Evolutionary conservation across 1,139 yeast species (phyloP).

Genomic region (Pichia sp.): DNA sequence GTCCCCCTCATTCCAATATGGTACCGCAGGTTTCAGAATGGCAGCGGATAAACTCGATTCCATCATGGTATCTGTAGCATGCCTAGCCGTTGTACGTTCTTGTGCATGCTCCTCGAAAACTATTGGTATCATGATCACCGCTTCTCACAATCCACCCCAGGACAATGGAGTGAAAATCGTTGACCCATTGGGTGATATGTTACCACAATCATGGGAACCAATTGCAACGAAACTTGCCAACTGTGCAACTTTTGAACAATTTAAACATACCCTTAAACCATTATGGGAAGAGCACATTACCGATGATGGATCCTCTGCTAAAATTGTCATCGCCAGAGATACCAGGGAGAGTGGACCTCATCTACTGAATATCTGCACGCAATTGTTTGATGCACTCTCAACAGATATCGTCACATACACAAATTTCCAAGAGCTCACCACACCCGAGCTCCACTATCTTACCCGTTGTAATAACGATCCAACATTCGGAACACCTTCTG

Average conservation of each 20-base stretch:
- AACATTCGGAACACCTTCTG: conserved; percentile 56
- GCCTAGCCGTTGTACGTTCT: conserved; percentile 78
- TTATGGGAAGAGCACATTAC: conserved; percentile 23
- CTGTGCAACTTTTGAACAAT: conserved; percentile 33
- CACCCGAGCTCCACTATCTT: conserved; percentile 91
- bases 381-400: conserved; percentile 50
- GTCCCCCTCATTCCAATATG: conserved; percentile 53
- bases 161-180: conserved; percentile 97
- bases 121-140: conserved; percentile 92
- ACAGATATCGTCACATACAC: conserved; percentile 27
- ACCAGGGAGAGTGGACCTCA: conserved; percentile 74
- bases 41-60: conserved; percentile 66
- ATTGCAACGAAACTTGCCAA: conserved; percentile 81
- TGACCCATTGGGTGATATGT: conserved; percentile 93
- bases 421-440: conserved; percentile 72
- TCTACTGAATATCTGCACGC: conserved; percentile 55
- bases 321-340: conserved; percentile 58
- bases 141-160: conserved; percentile 91
- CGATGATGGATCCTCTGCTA: conserved; percentile 30
- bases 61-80: conserved; percentile 78
- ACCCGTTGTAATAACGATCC: conserved; percentile 65
- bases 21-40: conserved; percentile 96
- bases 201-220: conserved; percentile 77
- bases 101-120: conserved; percentile 46
- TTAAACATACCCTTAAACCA: conserved; percentile 27